Base-by-base conservation (phyloP, 1,139 yeast species). In the Chernovozyma aurita region DNA sequence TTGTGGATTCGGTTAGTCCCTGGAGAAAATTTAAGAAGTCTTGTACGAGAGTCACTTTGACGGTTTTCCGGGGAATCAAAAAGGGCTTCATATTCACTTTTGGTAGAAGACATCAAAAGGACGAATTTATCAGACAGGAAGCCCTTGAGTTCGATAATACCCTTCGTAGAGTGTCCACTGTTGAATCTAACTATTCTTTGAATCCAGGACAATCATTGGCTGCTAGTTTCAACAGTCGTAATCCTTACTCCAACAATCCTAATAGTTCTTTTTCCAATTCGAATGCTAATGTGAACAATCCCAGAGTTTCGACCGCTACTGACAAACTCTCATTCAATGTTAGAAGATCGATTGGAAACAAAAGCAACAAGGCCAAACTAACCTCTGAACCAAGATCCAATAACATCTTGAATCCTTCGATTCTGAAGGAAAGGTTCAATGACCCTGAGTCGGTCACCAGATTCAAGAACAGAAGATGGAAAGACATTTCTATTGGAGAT, bases 401-500 rank as follows among this genome's bases (percentile, higher is more conserved):
- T 11, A n/a, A n/a, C n/a, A n/a, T n/a, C n/a, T n/a, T n/a, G n/a
- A n/a, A n/a, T n/a, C n/a, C n/a, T n/a, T n/a, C n/a, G n/a, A n/a
- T n/a, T n/a, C n/a, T n/a, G n/a, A n/a, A n/a, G n/a, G n/a, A n/a
- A n/a, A n/a, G n/a, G n/a, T n/a, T n/a, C n/a, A n/a, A n/a, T n/a
- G n/a, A n/a, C n/a, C n/a, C n/a, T n/a, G n/a, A n/a, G n/a, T n/a
- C n/a, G n/a, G 25, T n/a, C 25, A 30, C 73, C 11, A 65, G 65
- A 36, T 90, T 90, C 64, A 73, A 73, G 37, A 82, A 78, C 44
- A 78, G 78, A 41, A 78, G 70, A 50, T 92, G 98, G 98, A 92
- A 92, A 59, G 85, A 79, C 52, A 83, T 90, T 30, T 70, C 73
- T 39, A 96, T 90, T 21, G 98, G 98, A 42, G 97, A 90, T 52